Evolutionary conservation across 2,329 filamentous ascomycete species (phyloP).

Genomic region (Scedosporium boydii): DNA sequence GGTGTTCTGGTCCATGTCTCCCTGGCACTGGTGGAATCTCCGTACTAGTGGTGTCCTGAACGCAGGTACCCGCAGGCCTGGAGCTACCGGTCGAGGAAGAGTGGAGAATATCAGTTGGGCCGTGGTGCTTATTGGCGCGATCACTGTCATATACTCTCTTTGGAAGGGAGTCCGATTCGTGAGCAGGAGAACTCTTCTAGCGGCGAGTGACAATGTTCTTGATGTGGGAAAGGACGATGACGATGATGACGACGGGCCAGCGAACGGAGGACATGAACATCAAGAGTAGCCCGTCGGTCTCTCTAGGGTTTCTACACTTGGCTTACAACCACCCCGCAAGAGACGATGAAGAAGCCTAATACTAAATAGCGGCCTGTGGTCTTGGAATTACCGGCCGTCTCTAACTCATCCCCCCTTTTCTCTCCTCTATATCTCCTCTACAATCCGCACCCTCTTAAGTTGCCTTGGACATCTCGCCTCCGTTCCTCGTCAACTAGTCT

Average conservation of each 20-base stretch:
- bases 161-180: slow-evolving; percentile 73
- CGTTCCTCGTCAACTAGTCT: slow-evolving; percentile 93
- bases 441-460: slow-evolving; percentile 88
- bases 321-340: neutral
- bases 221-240: slow-evolving; percentile 61
- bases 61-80: slow-evolving; percentile 41
- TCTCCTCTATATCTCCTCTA: slow-evolving; percentile 7
- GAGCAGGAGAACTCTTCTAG: slow-evolving; percentile 64
- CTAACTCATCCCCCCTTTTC: neutral
- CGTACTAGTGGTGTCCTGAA: slow-evolving; percentile 47
- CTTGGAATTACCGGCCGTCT: no score
- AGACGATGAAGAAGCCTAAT: neutral
- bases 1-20: slow-evolving; percentile 61
- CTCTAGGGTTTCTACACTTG: neutral
- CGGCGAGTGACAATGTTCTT: slow-evolving; percentile 68
- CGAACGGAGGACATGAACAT: slow-evolving; percentile 25
- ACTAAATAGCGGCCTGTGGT: neutral
- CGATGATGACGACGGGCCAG: slow-evolving; percentile 41
- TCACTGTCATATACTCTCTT: slow-evolving; percentile 72
- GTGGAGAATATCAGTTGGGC: slow-evolving; percentile 71
- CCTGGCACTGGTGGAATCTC: slow-evolving; percentile 70
- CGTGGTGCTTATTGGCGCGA: slow-evolving; percentile 68
- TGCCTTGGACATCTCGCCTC: slow-evolving; percentile 66
- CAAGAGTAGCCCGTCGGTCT: slow-evolving; percentile 8
- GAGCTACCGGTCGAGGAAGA: slow-evolving; percentile 63